Evolutionary conservation across 2,329 filamentous ascomycete species (phyloP).

Genomic region (Lasiodiplodia citricola): DNA sequence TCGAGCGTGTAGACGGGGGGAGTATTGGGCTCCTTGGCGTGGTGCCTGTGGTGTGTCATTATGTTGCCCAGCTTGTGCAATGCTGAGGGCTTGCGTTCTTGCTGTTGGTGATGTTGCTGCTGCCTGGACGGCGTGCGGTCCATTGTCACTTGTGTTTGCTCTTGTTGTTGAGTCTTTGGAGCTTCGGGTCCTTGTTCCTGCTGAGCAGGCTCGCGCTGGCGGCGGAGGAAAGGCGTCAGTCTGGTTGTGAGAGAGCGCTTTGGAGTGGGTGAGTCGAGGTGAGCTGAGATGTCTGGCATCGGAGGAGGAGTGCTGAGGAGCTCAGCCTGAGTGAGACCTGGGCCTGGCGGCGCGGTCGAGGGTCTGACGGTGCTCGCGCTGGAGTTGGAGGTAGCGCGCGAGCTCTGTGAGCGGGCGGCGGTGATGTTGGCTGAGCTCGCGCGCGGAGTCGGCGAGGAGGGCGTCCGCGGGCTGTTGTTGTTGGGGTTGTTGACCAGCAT

Average conservation of each 20-base stretch:
- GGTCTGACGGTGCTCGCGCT: conserved; percentile 1
- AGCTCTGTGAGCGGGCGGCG: neutral
- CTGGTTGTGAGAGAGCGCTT: neutral
- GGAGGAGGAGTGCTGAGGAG: neutral
- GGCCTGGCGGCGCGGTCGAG: neutral
- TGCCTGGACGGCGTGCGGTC: neutral
- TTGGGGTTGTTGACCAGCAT: too few species aligned
- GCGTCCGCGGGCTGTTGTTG: neutral
- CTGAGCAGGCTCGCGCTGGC: neutral
- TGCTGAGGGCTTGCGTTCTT: neutral
- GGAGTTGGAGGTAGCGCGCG: neutral
- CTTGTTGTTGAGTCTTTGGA: neutral
- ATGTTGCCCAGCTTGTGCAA: neutral
- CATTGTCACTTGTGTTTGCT: neutral
- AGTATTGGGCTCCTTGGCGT: too few species aligned
- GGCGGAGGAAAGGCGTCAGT: neutral
- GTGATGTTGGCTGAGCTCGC: neutral
- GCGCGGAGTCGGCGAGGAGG: neutral
- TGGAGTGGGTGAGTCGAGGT: neutral
- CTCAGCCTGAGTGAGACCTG: neutral
- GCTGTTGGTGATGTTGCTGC: neutral
- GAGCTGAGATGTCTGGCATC: neutral
- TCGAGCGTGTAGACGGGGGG: neutral
- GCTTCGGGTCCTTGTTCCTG: neutral
- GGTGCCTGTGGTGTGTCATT: neutral